phyloP scores from a whole-genome alignment of 2,329 filamentous ascomycete genomes.

The Diplocarpon mali region DNA sequence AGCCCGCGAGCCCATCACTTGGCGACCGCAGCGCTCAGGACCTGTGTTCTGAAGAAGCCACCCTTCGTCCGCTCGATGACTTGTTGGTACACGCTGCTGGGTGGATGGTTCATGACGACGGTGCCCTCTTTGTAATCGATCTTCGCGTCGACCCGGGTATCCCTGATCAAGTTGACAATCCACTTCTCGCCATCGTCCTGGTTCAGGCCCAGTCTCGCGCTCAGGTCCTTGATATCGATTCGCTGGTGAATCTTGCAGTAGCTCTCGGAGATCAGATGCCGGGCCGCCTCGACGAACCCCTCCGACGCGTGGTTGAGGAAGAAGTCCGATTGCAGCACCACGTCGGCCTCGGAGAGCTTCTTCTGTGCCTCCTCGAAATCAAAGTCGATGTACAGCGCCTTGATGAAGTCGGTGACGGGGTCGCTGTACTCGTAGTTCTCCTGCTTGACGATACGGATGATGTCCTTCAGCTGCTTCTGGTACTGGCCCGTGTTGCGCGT shows the following conservation, averaged over 20 bases:
- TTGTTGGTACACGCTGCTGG: slow-evolving; percentile 97
- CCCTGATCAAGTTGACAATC: slow-evolving; percentile 98
- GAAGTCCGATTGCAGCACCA: slow-evolving; percentile 87
- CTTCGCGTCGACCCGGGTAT: slow-evolving; percentile 95
- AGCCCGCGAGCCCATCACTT: slow-evolving; percentile 21
- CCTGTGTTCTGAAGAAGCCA: slow-evolving; percentile 96
- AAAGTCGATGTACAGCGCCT: slow-evolving; percentile 89
- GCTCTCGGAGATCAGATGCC: slow-evolving; percentile 94
- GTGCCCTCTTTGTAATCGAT: slow-evolving; percentile 99
- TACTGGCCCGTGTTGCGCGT: slow-evolving; percentile 72
- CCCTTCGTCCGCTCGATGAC: slow-evolving; percentile 99
- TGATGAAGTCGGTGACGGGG: slow-evolving; percentile 91
- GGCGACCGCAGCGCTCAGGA: slow-evolving; percentile 48
- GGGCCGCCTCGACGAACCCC: slow-evolving; percentile 82
- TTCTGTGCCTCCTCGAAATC: slow-evolving; percentile 95
- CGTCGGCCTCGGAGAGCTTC: slow-evolving; percentile 76
- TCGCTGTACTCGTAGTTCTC: slow-evolving; percentile 97
- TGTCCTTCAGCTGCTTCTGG: slow-evolving; percentile 97
- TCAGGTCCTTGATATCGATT: slow-evolving; percentile 96
- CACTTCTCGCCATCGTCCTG: slow-evolving; percentile 98
- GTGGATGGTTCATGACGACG: slow-evolving; percentile 98
- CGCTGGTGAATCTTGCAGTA: slow-evolving; percentile 99
- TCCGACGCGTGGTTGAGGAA: slow-evolving; percentile 82
- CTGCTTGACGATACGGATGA: slow-evolving; percentile 90
- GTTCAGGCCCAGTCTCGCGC: slow-evolving; percentile 78